Percentiles rank a stretch among this genome's conserved stretches.
phyloP scores from a whole-genome alignment of 176 grass and related monocot genomes.

The Eragrostis nindensis region DNA sequence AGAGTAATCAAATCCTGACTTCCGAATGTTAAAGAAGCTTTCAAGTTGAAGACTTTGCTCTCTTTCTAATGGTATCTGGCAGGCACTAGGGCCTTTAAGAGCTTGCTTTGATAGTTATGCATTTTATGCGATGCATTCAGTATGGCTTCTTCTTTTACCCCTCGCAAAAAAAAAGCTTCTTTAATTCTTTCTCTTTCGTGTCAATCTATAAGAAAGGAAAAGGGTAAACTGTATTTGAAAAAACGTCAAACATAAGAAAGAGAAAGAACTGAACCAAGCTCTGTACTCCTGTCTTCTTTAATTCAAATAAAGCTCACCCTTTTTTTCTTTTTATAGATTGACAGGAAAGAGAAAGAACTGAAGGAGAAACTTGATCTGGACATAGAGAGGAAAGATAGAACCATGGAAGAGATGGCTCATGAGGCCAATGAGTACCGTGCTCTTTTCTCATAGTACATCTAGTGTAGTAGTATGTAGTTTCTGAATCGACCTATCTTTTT shows the following conservation, averaged over 20 bases:
- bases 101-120: too few species aligned
- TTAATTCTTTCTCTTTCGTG: constrained; percentile 79
- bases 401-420: constrained; percentile 65
- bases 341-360: constrained; percentile 77
- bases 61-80: too few species aligned
- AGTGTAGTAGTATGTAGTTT: neutral
- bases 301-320: constrained; percentile 4
- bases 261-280: too few species aligned
- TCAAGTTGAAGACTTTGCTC: too few species aligned
- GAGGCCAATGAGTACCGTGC: constrained; percentile 67
- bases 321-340: constrained; percentile 54
- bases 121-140: too few species aligned
- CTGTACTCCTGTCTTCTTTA: too few species aligned
- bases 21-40: too few species aligned
- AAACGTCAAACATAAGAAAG: neutral
- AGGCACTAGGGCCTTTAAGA: too few species aligned
- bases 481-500: neutral
- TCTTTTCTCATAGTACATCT: constrained; percentile 62
- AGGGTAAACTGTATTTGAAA: constrained; percentile 2
- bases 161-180: too few species aligned
- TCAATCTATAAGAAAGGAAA: constrained; percentile 55
- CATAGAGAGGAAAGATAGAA: constrained; percentile 74
- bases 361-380: constrained; percentile 95
- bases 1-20: too few species aligned
- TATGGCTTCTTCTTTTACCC: too few species aligned